Conservation (phyloP, 768 basidiomycete genomes). For the Kwoniella dendrophila region DNA sequence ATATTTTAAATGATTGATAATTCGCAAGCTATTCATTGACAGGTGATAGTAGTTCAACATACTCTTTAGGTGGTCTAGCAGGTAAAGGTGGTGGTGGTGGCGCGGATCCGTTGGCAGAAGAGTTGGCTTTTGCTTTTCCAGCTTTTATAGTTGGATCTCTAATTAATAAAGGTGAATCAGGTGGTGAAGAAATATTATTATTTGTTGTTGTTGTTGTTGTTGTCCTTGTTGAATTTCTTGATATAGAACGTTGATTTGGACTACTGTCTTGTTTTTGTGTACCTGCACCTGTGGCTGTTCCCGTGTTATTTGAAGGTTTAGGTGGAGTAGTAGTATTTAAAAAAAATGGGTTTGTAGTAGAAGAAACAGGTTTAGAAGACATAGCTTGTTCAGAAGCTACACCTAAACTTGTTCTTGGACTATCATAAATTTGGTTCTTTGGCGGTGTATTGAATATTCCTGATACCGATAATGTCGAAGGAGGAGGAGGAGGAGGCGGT, state of each 20-base stretch:
- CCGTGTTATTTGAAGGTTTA: slow-evolving; percentile 3
- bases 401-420: slow-evolving; percentile 15
- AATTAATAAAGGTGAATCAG: slow-evolving; percentile 14
- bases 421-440: not conserved
- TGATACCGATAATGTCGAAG: not conserved
- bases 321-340: not conserved
- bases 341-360: too few relatives aligned
- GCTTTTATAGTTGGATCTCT: slow-evolving; percentile 27
- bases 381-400: not conserved
- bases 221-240: slow-evolving; percentile 4
- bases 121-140: slow-evolving; percentile 18
- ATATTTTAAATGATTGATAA: slow-evolving; percentile 65
- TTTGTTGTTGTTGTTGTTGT: not conserved
- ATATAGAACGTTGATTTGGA: too few relatives aligned
- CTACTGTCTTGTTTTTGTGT: too few relatives aligned
- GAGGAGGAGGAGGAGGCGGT: not conserved
- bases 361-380: too few relatives aligned
- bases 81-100: slow-evolving; percentile 49
- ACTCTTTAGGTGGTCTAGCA: slow-evolving; percentile 47
- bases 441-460: too few relatives aligned
- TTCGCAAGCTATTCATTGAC: slow-evolving; percentile 9
- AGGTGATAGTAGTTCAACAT: slow-evolving; percentile 48
- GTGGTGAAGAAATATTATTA: not conserved
- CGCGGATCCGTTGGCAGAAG: not conserved
- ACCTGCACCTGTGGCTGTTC: slow-evolving; percentile 6